Evolutionary conservation across 2,329 filamentous ascomycete genomes (phyloP).

Genomic region (Penicillium psychrosexuale): DNA sequence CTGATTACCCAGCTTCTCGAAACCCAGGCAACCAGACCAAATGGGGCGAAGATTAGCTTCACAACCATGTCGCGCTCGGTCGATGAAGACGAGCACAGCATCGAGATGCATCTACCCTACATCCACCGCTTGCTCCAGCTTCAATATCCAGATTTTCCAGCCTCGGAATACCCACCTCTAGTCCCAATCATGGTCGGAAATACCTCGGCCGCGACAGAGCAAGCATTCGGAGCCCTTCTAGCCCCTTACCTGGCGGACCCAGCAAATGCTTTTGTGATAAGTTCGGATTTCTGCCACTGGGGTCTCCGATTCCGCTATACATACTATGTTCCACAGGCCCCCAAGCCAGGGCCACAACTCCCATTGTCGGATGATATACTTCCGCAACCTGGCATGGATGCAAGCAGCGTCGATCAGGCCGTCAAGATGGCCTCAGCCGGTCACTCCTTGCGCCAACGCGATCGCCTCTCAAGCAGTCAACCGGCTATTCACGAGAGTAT

Average conservation of each 20-base stretch:
- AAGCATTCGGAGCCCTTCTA: slow-evolving; percentile 65
- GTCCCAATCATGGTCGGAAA: slow-evolving; percentile 84
- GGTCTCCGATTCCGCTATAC: slow-evolving; percentile 79
- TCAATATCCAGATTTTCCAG: slow-evolving; percentile 49
- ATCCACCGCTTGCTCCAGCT: slow-evolving; percentile 72
- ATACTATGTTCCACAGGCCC: slow-evolving; percentile 62
- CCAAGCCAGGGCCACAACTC: slow-evolving; percentile 35
- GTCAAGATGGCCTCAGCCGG: slow-evolving; percentile 31
- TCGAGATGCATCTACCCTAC: slow-evolving; percentile 96
- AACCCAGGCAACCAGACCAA: slow-evolving; percentile 27
- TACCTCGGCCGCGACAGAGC: slow-evolving; percentile 65
- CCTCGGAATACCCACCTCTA: slow-evolving; percentile 65
- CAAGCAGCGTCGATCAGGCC: slow-evolving; percentile 26
- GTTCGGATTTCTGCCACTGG: slow-evolving; percentile 98
- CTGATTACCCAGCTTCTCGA: slow-evolving; percentile 40
- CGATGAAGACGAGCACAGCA: slow-evolving; percentile 83
- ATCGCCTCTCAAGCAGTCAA: slow-evolving; percentile 32
- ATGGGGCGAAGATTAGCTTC: slow-evolving; percentile 37
- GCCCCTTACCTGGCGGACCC: slow-evolving; percentile 74
- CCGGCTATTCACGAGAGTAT: slow-evolving; percentile 80
- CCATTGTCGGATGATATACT: slow-evolving; percentile 43
- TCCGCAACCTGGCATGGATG: slow-evolving; percentile 36
- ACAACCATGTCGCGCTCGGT: slow-evolving; percentile 58
- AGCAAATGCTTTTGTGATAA: slow-evolving; percentile 76
- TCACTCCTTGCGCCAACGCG: slow-evolving; percentile 28